A percentile compares a stretch with the other conserved stretches of the same genome.
phyloP scores from a whole-genome alignment of 441 rosid genomes.

The Adansonia grandidieri region DNA sequence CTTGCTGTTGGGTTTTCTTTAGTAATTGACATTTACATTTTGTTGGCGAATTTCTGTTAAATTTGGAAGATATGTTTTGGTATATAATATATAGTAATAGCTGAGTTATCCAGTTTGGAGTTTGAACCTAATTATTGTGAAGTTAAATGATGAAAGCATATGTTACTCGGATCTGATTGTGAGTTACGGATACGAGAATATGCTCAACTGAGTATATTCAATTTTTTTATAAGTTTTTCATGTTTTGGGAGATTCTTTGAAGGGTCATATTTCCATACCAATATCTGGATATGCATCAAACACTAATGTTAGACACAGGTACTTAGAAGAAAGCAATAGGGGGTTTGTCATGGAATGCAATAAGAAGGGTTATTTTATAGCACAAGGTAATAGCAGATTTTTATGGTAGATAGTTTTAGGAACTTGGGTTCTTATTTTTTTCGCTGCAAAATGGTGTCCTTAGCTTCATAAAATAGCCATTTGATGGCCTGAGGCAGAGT shows the following conservation, averaged over 20 bases:
- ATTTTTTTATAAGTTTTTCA: too few species aligned
- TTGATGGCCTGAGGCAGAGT: neutral
- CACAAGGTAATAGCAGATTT: neutral
- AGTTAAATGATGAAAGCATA: neutral
- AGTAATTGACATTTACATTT: neutral
- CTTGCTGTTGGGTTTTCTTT: neutral
- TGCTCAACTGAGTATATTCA: too few species aligned
- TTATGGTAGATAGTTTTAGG: slow-evolving; percentile 13
- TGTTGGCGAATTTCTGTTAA: neutral
- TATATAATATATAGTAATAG: neutral
- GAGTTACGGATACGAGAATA: too few species aligned
- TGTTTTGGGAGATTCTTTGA: too few species aligned
- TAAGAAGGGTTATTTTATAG: neutral
- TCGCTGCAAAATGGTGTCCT: too few species aligned
- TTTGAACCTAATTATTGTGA: neutral
- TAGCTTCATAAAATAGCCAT: neutral
- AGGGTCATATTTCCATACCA: too few species aligned
- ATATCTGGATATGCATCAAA: too few species aligned
- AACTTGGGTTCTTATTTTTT: neutral
- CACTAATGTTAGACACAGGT: too few species aligned
- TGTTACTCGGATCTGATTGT: too few species aligned
- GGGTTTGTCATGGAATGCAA: neutral
- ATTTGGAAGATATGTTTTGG: slow-evolving; percentile 6
- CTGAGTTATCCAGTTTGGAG: neutral
- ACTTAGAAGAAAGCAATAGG: too few species aligned